A percentile compares a stretch with the other conserved stretches of the same genome.
Conservation (phyloP, 1,139 yeast species). For the Hyphopichia buzzinii region DNA sequence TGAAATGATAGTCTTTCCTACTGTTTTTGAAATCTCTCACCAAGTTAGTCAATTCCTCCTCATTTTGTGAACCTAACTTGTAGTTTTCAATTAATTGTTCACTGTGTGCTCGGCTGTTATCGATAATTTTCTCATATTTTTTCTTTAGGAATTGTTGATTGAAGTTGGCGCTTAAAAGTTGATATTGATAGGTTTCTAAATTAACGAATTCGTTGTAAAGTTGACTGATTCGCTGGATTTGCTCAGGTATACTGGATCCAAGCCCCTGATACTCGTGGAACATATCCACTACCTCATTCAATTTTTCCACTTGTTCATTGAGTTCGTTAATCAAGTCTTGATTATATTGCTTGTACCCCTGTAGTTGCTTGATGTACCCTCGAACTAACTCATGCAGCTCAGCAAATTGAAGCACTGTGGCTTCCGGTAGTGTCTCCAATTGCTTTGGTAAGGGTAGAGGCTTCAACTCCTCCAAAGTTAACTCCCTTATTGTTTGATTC, state of each 20-base stretch:
- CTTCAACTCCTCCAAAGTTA: conserved; percentile 13
- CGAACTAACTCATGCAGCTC: conserved; percentile 26
- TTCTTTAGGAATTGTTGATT: conserved; percentile 29
- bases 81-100: conserved; percentile 14
- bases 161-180: conserved; percentile 37
- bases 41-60: background rate
- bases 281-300: conserved; percentile 23
- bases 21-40: conserved; percentile 12
- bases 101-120: conserved; percentile 23
- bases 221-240: conserved; percentile 23
- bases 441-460: conserved; percentile 30
- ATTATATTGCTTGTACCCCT: conserved; percentile 19
- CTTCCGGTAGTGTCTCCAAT: conserved; percentile 28
- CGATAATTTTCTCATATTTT: conserved; percentile 28
- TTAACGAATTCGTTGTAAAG: conserved; percentile 33
- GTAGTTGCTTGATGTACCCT: conserved; percentile 30
- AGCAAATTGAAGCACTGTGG: conserved; percentile 24
- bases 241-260: conserved; percentile 24
- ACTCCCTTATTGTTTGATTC: conserved; percentile 4
- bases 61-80: conserved; percentile 4
- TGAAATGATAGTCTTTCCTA: conserved; percentile 51
- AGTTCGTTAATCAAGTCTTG: conserved; percentile 16
- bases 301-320: conserved; percentile 17
- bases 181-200: conserved; percentile 41
- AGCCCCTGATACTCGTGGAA: conserved; percentile 26